Evolutionary conservation across 352 stramenopile species (phyloP).

Genomic region (Plasmopara viticola): DNA sequence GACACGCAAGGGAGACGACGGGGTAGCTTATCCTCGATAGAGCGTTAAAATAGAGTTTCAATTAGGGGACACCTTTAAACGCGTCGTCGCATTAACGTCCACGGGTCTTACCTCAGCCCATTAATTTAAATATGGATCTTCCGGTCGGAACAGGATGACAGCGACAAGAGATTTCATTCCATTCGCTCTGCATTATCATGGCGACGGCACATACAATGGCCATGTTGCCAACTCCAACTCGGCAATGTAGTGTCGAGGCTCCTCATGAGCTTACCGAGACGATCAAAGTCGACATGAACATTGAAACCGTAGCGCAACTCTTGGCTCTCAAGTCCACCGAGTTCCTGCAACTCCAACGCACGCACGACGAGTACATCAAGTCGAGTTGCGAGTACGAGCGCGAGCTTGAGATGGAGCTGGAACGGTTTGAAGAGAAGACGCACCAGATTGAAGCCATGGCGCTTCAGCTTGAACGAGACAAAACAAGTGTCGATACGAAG

Average conservation of each 20-base stretch:
- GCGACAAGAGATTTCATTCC: conserved; percentile 6
- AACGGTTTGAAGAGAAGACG: conserved; percentile 44
- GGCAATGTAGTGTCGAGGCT: conserved; percentile 10
- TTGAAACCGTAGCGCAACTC: not conserved
- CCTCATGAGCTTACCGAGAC: conserved; percentile 19
- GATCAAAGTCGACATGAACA: not conserved
- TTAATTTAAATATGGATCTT: conserved; percentile 9
- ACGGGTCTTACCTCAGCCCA: conserved; percentile 16
- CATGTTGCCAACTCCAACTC: conserved; percentile 4
- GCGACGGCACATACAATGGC: conserved; percentile 8
- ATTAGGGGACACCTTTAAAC: conserved; percentile 5
- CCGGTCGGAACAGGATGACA: not conserved
- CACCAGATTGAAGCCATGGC: conserved; percentile 15
- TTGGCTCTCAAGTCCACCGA: conserved; percentile 1
- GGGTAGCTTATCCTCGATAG: no score
- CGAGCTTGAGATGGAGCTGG: conserved; percentile 56
- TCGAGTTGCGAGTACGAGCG: conserved; percentile 74
- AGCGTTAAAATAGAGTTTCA: conserved; percentile 16
- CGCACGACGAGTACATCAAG: conserved; percentile 67
- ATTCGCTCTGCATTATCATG: conserved; percentile 6
- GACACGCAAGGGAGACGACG: not conserved
- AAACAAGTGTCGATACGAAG: conserved; percentile 12
- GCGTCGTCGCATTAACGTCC: conserved; percentile 13
- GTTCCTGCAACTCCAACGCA: conserved; percentile 37
- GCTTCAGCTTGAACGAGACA: conserved; percentile 30